A percentile compares a stretch with the other conserved stretches of the same genome.
Evolutionary conservation across 768 basidiomycete genomes (phyloP).

Genomic region (Stropharia rugosoannulata): DNA sequence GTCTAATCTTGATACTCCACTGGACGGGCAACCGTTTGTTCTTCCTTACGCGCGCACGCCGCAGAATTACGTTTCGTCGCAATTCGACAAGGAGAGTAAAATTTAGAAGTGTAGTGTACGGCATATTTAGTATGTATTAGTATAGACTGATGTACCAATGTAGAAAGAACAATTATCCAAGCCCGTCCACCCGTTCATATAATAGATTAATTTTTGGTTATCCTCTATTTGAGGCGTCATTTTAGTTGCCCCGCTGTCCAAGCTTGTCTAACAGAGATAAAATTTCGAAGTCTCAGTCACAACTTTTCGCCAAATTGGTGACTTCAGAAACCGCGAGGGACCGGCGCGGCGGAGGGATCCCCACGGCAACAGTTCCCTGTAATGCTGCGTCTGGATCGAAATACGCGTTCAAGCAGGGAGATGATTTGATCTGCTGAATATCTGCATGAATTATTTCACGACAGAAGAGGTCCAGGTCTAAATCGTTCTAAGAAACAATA

Average conservation of each 20-base stretch:
- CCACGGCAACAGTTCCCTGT: no score
- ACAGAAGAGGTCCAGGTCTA: conserved; percentile 68
- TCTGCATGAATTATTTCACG: conserved; percentile 55
- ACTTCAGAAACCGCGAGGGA: neutral
- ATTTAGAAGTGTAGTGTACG: no score
- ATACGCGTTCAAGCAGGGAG: conserved; percentile 52
- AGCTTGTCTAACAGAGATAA: no score
- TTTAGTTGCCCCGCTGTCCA: neutral
- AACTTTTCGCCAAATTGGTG: neutral
- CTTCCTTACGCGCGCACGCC: neutral
- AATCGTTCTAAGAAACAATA: conserved; percentile 48
- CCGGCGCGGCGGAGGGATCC: neutral
- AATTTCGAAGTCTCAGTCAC: no score
- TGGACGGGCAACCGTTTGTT: conserved; percentile 6
- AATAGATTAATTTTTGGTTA: no score
- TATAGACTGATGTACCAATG: no score
- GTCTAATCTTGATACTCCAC: conserved; percentile 8
- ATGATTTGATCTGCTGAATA: conserved; percentile 49
- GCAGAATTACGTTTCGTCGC: neutral
- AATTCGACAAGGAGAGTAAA: neutral
- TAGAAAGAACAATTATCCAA: no score
- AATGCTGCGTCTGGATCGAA: conserved; percentile 26
- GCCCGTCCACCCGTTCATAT: no score
- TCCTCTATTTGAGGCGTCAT: neutral
- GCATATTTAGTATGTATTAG: no score